A percentile compares a stretch with the other conserved stretches of the same genome.
Conservation (phyloP, 1,139 yeast species). For the Yamadazyma taylorii region DNA sequence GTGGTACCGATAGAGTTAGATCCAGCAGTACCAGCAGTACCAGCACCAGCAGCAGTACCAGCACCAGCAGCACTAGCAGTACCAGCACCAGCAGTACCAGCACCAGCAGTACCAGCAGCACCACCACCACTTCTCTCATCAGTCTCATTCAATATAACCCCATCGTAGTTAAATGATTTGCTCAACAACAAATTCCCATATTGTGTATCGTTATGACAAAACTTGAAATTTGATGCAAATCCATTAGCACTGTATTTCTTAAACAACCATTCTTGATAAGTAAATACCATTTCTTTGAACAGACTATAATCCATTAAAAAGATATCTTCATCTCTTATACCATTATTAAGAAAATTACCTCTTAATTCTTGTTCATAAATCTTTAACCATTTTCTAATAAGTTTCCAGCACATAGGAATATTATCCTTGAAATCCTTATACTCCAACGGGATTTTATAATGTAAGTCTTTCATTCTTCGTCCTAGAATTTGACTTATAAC, state of each 20-base stretch:
- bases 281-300: conserved; percentile 47
- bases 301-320: conserved; percentile 49
- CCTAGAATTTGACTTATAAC: conserved; percentile 84
- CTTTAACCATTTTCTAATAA: conserved; percentile 70
- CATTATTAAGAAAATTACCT: conserved; percentile 26
- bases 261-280: conserved; percentile 65
- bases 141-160: conserved; percentile 37
- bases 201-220: conserved; percentile 95
- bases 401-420: conserved; percentile 65
- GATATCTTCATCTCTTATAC: conserved; percentile 37
- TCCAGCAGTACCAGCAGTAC: conserved; percentile 15
- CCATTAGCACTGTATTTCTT: conserved; percentile 47
- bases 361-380: conserved; percentile 48
- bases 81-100: conserved; percentile 7
- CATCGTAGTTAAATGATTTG: conserved; percentile 34
- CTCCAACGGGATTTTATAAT: conserved; percentile 71
- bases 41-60: too few relatives aligned
- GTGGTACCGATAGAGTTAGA: conserved; percentile 8
- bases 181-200: conserved; percentile 81
- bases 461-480: conserved; percentile 94
- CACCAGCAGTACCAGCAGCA: conserved; percentile 14
- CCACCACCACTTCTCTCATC: too few relatives aligned
- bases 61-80: too few relatives aligned
- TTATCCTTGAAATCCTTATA: conserved; percentile 50
- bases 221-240: conserved; percentile 55